phyloP scores from a whole-genome alignment of 768 basidiomycete species.

The Collybia mongolica region DNA sequence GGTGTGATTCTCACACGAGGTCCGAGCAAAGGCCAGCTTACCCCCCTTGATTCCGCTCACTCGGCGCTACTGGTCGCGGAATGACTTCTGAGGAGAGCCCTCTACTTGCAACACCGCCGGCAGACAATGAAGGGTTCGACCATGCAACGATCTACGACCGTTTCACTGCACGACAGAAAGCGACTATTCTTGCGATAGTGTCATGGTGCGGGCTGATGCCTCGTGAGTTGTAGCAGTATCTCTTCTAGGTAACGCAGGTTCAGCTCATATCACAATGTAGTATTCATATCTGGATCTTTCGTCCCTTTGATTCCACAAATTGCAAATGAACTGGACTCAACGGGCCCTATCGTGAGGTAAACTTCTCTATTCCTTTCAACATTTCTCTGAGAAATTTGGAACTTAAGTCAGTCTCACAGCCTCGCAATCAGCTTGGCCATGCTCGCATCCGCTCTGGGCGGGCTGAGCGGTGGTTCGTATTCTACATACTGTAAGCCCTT shows the following conservation, averaged over 20 bases:
- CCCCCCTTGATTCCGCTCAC: too few relatives aligned
- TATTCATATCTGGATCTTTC: conserved; percentile 65
- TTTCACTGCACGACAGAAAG: conserved; percentile 50
- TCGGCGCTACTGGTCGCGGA: too few relatives aligned
- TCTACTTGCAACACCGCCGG: too few relatives aligned
- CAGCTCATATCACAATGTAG: conserved; percentile 29
- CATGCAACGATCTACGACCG: conserved; percentile 41
- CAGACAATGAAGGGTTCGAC: too few relatives aligned
- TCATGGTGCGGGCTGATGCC: conserved; percentile 60
- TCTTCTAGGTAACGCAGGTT: too few relatives aligned
- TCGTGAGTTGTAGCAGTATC: conserved; percentile 31
- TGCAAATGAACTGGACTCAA: conserved; percentile 57
- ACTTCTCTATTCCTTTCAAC: neutral
- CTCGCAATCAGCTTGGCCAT: conserved; percentile 3
- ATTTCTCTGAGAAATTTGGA: neutral
- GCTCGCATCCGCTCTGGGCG: neutral
- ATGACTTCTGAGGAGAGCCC: too few relatives aligned
- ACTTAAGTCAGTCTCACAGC: neutral
- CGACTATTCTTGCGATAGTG: conserved; percentile 49
- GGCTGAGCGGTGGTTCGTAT: conserved; percentile 1
- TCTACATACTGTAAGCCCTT: conserved; percentile 3
- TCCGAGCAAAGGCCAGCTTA: too few relatives aligned
- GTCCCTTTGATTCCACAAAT: conserved; percentile 73
- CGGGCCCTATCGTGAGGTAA: conserved; percentile 54
- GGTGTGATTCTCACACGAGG: too few relatives aligned